Conservation (phyloP, 257 asterid species). For the Striga asiatica region DNA sequence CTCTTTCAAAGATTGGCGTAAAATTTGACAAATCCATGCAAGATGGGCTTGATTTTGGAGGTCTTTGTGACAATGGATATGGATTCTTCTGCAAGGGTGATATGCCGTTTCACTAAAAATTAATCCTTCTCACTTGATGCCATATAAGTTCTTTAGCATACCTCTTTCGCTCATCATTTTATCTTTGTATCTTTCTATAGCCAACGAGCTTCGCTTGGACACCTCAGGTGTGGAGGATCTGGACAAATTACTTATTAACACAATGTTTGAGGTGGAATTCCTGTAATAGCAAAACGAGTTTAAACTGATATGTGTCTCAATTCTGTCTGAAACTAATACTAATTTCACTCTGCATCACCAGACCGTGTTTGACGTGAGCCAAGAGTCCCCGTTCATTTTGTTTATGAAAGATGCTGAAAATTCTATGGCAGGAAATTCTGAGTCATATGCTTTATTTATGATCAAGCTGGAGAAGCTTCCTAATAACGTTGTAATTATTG, state of each 20-base stretch:
- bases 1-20: slow-evolving; percentile 75
- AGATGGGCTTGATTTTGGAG: slow-evolving; percentile 90
- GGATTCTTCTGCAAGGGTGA: slow-evolving; percentile 97
- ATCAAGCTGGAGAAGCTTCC: slow-evolving; percentile 81
- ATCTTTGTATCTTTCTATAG: slow-evolving; percentile 30
- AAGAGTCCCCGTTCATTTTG: slow-evolving; percentile 71
- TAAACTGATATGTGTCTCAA: not conserved
- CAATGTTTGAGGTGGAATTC: slow-evolving; percentile 79
- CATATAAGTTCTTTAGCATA: slow-evolving; percentile 5
- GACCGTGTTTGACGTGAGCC: slow-evolving; percentile 67
- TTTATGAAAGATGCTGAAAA: slow-evolving; percentile 92
- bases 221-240: slow-evolving; percentile 56
- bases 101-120: slow-evolving; percentile 16
- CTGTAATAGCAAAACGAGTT: not conserved
- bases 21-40: slow-evolving; percentile 68
- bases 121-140: slow-evolving; percentile 1
- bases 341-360: slow-evolving; percentile 20
- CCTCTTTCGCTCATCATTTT: slow-evolving; percentile 2
- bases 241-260: slow-evolving; percentile 51
- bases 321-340: slow-evolving; percentile 12
- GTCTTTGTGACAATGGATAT: slow-evolving; percentile 66
- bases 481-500: slow-evolving; percentile 66
- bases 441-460: slow-evolving; percentile 52
- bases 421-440: slow-evolving; percentile 67
- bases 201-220: slow-evolving; percentile 65